A percentile compares a stretch with the other conserved stretches of the same genome.
Conservation (phyloP, 768 basidiomycete genomes). For the Chalciporus sphaerocephalus region DNA sequence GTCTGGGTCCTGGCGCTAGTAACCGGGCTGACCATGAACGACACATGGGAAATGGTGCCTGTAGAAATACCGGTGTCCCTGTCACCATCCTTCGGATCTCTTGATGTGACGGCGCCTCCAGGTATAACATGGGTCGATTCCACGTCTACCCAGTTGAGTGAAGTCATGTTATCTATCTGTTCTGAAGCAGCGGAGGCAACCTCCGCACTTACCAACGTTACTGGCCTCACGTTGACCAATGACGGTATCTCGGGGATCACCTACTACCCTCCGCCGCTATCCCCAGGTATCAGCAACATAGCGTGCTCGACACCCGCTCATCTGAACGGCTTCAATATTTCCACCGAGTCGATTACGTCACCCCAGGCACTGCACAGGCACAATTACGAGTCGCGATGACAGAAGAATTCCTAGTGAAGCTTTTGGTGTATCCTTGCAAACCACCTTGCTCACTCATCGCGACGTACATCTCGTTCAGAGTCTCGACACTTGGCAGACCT, state of each 20-base stretch:
- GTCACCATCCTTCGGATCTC: not conserved
- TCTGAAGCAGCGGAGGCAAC: not conserved
- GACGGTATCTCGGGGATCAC: no score
- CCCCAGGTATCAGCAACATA: no score
- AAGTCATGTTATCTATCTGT: not conserved
- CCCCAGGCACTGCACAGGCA: slow-evolving; percentile 3
- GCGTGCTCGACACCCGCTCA: not conserved
- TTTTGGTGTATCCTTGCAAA: no score
- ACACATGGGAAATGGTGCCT: not conserved
- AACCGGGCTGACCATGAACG: slow-evolving; percentile 3
- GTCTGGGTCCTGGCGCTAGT: slow-evolving; percentile 1
- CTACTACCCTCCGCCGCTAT: no score
- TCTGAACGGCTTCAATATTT: slow-evolving; percentile 2
- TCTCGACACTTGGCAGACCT: no score
- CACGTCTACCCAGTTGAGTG: not conserved
- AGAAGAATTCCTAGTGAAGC: no score
- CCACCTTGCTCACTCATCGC: no score
- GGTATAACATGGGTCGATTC: no score
- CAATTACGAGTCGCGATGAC: no score
- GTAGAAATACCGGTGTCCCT: not conserved
- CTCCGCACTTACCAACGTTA: not conserved
- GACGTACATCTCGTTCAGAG: no score
- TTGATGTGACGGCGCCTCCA: not conserved
- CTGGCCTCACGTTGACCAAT: no score
- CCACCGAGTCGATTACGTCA: not conserved